These are phyloP conservation scores for Penicillium decumbens DNA, from an alignment of 2,329 filamentous ascomycete species.

Conservation along the genomic window DNA sequence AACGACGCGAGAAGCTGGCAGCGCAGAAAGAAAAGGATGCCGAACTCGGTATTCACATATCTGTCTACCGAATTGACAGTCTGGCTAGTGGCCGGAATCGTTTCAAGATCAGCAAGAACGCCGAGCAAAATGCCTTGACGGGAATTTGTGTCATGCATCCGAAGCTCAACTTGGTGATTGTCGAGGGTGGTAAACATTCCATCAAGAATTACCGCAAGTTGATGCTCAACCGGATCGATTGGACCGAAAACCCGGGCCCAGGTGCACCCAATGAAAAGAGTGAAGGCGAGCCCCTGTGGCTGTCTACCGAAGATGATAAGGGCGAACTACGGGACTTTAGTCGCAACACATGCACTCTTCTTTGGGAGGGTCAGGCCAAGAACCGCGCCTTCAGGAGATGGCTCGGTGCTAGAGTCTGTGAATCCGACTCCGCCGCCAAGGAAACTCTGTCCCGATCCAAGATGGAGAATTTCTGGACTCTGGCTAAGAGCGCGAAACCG, in stretches of 20 bases:
- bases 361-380: slow-evolving; percentile 91
- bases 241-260: slow-evolving; percentile 81
- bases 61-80: slow-evolving; percentile 84
- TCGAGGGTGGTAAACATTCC: slow-evolving; percentile 82
- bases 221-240: slow-evolving; percentile 89
- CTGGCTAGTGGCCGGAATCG: slow-evolving; percentile 90
- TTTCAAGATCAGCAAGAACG: slow-evolving; percentile 88
- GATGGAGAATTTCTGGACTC: slow-evolving; percentile 92
- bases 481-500: slow-evolving; percentile 65
- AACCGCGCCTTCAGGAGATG: slow-evolving; percentile 77
- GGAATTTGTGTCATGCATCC: slow-evolving; percentile 92
- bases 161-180: slow-evolving; percentile 79
- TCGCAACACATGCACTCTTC: slow-evolving; percentile 71
- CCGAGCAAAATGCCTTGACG: slow-evolving; percentile 79
- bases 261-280: slow-evolving; percentile 53
- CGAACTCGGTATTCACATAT: slow-evolving; percentile 74
- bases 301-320: slow-evolving; percentile 71
- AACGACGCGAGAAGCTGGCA: slow-evolving; percentile 77
- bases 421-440: slow-evolving; percentile 83
- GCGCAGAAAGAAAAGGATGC: slow-evolving; percentile 83
- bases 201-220: slow-evolving; percentile 85
- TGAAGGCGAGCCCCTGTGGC: slow-evolving; percentile 64
- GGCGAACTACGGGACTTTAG: slow-evolving; percentile 77
- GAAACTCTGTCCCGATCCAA: slow-evolving; percentile 74
- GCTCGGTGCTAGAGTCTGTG: slow-evolving; percentile 77